phyloP scores from a whole-genome alignment of 768 basidiomycete genomes.

The Cyclocybe cylindracea region DNA sequence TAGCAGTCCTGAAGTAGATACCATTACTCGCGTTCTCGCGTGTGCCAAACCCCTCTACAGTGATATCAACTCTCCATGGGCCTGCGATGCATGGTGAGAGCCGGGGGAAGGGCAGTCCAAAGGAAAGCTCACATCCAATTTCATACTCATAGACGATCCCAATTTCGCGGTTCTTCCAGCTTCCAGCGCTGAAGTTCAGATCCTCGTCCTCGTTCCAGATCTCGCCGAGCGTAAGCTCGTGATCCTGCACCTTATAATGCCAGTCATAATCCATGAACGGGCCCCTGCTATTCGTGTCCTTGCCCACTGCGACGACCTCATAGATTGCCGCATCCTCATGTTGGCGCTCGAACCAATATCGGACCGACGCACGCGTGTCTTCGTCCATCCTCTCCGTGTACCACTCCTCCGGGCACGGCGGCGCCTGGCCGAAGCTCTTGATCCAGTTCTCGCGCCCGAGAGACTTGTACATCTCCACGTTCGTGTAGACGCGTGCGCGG shows the following conservation, averaged over 20 bases:
- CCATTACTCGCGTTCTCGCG: conserved; percentile 5
- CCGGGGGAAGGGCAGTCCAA: not conserved
- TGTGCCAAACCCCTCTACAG: conserved; percentile 9
- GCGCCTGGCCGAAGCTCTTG: conserved; percentile 12
- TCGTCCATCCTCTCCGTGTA: not conserved
- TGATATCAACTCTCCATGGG: conserved; percentile 10
- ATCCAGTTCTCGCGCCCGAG: conserved; percentile 6
- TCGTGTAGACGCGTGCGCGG: conserved; percentile 10
- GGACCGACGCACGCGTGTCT: not conserved
- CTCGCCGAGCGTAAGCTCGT: conserved; percentile 8
- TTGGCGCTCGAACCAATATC: conserved; percentile 2
- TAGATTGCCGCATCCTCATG: conserved; percentile 10
- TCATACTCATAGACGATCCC: conserved; percentile 14
- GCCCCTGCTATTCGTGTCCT: conserved; percentile 2
- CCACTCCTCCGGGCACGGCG: conserved; percentile 3
- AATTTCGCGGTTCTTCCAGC: conserved; percentile 5
- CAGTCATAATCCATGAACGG: conserved; percentile 5
- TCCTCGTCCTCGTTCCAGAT: conserved; percentile 11
- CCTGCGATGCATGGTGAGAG: not conserved
- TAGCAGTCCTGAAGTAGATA: conserved; percentile 5
- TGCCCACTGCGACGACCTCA: conserved; percentile 10
- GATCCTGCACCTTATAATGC: conserved; percentile 10
- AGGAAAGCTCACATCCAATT: conserved; percentile 4
- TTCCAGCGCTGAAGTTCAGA: conserved; percentile 10
- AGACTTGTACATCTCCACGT: conserved; percentile 12